Evolutionary conservation across 1,284 basidiomycete genomes (phyloP).

Genomic region (Mycena sp.): DNA sequence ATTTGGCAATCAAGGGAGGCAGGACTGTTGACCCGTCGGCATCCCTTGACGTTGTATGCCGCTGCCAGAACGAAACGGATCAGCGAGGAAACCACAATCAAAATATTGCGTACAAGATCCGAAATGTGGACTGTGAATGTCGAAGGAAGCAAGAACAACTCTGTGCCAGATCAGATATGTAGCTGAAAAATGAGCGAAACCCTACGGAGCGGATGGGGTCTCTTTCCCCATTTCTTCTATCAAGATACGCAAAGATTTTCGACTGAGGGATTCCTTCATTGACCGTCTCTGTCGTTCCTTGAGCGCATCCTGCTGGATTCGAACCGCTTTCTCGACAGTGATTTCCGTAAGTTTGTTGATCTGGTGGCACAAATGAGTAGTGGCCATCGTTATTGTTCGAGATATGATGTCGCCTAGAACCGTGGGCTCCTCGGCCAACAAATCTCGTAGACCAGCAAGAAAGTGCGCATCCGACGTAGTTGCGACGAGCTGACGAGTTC

Average conservation of each 20-base stretch:
- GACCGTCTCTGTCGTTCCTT: slow-evolving; percentile 28
- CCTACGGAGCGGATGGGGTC: slow-evolving; percentile 21
- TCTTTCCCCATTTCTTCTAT: slow-evolving; percentile 22
- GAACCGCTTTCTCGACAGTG: slow-evolving; percentile 28
- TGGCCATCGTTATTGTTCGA: slow-evolving; percentile 31
- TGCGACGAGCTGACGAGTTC: slow-evolving; percentile 15
- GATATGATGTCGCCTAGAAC: slow-evolving; percentile 35
- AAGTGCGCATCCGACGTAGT: slow-evolving; percentile 45
- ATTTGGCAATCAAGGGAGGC: slow-evolving; percentile 48
- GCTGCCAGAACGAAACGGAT: background rate
- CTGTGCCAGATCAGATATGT: background rate
- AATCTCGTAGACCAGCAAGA: slow-evolving; percentile 42
- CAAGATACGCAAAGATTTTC: slow-evolving; percentile 7
- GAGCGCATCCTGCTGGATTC: slow-evolving; percentile 39
- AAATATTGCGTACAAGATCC: background rate
- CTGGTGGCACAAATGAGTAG: slow-evolving; percentile 39
- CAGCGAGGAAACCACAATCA: background rate
- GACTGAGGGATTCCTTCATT: background rate
- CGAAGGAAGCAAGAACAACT: slow-evolving; percentile 4
- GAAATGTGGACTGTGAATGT: background rate
- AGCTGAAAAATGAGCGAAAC: background rate
- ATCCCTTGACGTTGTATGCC: slow-evolving; percentile 22
- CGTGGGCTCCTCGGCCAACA: slow-evolving; percentile 37
- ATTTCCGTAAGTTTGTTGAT: slow-evolving; percentile 41
- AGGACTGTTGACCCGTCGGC: background rate